Percentiles rank a stretch among this genome's conserved stretches.
Evolutionary conservation across 768 basidiomycete genomes (phyloP).

Genomic region (Termitomyces eurrhizus): DNA sequence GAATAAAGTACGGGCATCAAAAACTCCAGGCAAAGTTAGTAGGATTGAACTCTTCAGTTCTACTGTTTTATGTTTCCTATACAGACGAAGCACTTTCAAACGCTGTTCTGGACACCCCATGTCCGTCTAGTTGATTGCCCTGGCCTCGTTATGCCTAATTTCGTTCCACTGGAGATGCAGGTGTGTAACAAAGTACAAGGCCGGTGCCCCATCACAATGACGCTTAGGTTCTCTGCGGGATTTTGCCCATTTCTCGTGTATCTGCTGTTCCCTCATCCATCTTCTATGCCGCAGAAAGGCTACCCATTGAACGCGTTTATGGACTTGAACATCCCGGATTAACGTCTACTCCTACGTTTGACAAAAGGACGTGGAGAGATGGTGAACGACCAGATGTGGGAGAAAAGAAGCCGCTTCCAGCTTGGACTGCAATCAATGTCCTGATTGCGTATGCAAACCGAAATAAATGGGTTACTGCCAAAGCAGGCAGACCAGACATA

Average conservation of each 20-base stretch:
- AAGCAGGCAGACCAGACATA: slow-evolving; percentile 84
- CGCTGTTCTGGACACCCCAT: slow-evolving; percentile 82
- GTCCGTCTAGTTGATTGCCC: slow-evolving; percentile 94
- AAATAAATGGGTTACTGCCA: slow-evolving; percentile 87
- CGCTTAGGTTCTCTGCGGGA: slow-evolving; percentile 59
- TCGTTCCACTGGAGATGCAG: slow-evolving; percentile 81
- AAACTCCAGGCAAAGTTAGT: slow-evolving; percentile 79
- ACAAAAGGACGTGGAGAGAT: slow-evolving; percentile 80
- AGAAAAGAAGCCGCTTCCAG: slow-evolving; percentile 11
- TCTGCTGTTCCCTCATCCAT: slow-evolving; percentile 83
- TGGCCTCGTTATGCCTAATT: slow-evolving; percentile 87
- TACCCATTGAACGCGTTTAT: slow-evolving; percentile 77
- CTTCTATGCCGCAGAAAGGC: slow-evolving; percentile 56
- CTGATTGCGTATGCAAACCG: slow-evolving; percentile 71
- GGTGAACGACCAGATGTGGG: slow-evolving; percentile 30
- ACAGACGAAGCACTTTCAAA: slow-evolving; percentile 94
- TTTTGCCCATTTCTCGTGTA: slow-evolving; percentile 77
- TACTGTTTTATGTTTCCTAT: neutral
- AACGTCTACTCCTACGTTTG: slow-evolving; percentile 34
- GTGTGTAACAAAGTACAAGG: slow-evolving; percentile 27
- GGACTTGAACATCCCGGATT: slow-evolving; percentile 50
- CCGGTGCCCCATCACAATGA: slow-evolving; percentile 5
- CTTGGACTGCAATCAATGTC: slow-evolving; percentile 87
- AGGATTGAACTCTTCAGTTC: neutral
- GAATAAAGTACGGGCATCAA: slow-evolving; percentile 74